phyloP scores from a whole-genome alignment of 129 eudicot genomes.

The Artemisia tridentata region DNA sequence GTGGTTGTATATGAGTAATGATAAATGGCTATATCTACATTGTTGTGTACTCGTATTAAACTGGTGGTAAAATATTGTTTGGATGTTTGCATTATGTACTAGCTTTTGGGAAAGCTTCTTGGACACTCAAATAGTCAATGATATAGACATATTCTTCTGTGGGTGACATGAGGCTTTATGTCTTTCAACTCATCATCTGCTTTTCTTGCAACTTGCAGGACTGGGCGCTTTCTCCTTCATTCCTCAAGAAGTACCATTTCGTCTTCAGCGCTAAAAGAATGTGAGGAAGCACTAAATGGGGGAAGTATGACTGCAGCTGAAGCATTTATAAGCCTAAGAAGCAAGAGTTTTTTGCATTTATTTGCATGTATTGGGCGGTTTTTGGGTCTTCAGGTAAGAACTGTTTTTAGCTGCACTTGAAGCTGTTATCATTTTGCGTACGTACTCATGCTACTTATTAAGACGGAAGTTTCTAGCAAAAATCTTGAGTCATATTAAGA shows the following conservation, averaged over 20 bases:
- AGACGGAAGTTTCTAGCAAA: neutral
- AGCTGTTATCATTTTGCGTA: neutral
- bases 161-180: no score
- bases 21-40: no score
- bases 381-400: slow-evolving; percentile 86
- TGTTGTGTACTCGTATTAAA: no score
- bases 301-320: slow-evolving; percentile 76
- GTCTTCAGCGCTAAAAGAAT: slow-evolving; percentile 64
- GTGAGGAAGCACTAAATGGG: slow-evolving; percentile 87
- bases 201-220: slow-evolving; percentile 47
- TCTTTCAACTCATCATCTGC: neutral
- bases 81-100: no score
- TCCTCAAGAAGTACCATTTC: slow-evolving; percentile 72
- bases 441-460: neutral
- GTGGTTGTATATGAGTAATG: no score
- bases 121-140: no score
- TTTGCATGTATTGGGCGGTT: slow-evolving; percentile 88
- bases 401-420: neutral
- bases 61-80: no score
- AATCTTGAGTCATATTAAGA: neutral
- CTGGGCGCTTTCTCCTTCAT: slow-evolving; percentile 85
- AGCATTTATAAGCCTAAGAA: slow-evolving; percentile 73
- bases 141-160: no score
- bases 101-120: no score
- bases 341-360: slow-evolving; percentile 75